A percentile compares a stretch with the other conserved stretches of the same genome.
These are phyloP conservation scores for Microdochium bolleyi DNA, from an alignment of 2,329 filamentous ascomycete genomes.

Conservation along the genomic window DNA sequence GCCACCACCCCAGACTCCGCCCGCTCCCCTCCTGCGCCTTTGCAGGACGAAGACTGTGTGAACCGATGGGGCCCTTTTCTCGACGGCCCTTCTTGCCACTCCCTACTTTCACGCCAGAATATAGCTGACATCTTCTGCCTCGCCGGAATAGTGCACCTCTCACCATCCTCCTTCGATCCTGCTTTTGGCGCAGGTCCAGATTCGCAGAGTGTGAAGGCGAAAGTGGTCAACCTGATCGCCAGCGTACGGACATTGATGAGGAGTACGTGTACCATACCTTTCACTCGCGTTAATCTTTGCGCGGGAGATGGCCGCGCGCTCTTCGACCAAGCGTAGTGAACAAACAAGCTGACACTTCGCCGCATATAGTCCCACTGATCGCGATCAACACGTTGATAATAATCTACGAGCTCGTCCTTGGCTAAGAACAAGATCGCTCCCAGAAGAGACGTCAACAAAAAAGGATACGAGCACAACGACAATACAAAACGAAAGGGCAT, in stretches of 20 bases:
- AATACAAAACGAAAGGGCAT: background rate
- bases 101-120: background rate
- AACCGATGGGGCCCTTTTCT: too few species aligned
- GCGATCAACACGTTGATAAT: conserved; percentile 77
- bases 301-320: too few species aligned
- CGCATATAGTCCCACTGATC: conserved; percentile 66
- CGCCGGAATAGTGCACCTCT: conserved; percentile 72
- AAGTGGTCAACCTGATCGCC: conserved; percentile 82
- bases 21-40: background rate
- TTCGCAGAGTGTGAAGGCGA: conserved; percentile 69
- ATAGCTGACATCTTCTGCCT: conserved; percentile 9
- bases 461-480: background rate
- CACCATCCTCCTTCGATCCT: conserved; percentile 59
- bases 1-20: conserved; percentile 4
- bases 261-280: conserved; percentile 50
- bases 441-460: background rate
- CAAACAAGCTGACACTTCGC: background rate
- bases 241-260: conserved; percentile 89
- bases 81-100: background rate
- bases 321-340: too few species aligned
- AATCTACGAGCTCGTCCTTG: conserved; percentile 70
- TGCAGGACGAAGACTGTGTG: too few species aligned
- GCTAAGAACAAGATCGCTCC: conserved; percentile 30
- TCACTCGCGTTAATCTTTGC: too few species aligned
- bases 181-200: conserved; percentile 69